Evolutionary conservation across 2,329 filamentous ascomycete species (phyloP).

Genomic region (Fusarium denticulatum): DNA sequence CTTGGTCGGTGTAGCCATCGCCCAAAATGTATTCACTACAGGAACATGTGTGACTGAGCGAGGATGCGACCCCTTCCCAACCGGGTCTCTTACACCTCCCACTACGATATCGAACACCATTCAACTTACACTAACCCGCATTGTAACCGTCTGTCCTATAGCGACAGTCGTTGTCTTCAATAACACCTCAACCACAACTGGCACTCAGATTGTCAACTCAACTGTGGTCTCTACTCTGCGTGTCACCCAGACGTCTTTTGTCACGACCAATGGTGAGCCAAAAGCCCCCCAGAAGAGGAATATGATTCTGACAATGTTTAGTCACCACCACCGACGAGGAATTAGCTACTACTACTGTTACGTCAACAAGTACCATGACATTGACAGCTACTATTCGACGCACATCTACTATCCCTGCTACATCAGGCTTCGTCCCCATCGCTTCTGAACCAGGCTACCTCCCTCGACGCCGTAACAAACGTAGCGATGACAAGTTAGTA

Average conservation of each 20-base stretch:
- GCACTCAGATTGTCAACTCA: not conserved
- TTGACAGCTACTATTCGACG: not conserved
- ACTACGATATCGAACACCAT: not conserved
- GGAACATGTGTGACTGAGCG: not conserved
- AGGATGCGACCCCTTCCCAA: not conserved
- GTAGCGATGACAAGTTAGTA: accelerated
- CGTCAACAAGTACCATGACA: not conserved
- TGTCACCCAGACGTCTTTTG: not conserved
- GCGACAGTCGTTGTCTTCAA: not conserved
- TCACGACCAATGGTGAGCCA: not conserved
- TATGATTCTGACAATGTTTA: not conserved
- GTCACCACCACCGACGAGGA: not conserved
- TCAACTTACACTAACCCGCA: not conserved
- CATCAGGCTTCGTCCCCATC: not conserved
- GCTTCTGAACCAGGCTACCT: not conserved
- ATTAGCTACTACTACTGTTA: not conserved
- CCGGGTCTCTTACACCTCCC: not conserved
- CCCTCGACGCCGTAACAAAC: not conserved
- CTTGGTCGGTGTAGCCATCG: not conserved
- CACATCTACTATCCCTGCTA: not conserved
- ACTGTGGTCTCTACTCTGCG: not conserved
- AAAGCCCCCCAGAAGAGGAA: accelerated
- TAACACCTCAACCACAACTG: not conserved
- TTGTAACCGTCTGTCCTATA: not conserved
- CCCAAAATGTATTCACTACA: not conserved